Percentiles rank a stretch among this genome's conserved stretches.
These are phyloP conservation scores for Neonothopanus nambi DNA, from an alignment of 1,284 basidiomycete genomes.

Conservation along the genomic window DNA sequence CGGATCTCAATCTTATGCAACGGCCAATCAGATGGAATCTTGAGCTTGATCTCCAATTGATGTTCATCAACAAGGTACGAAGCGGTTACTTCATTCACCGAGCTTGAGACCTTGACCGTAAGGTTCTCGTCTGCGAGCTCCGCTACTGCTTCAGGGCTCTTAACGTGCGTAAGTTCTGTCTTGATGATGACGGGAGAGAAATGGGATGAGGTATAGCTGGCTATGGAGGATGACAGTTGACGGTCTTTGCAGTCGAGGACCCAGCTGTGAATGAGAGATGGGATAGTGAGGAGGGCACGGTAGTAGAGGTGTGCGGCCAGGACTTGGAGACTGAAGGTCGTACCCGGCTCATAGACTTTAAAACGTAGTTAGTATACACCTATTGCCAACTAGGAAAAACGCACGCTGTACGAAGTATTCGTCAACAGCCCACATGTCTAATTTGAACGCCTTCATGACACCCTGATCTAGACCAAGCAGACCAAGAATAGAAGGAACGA, in stretches of 20 bases:
- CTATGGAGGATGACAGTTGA: slow-evolving; percentile 77
- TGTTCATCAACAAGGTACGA: slow-evolving; percentile 94
- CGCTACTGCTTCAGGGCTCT: slow-evolving; percentile 60
- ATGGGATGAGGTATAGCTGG: slow-evolving; percentile 80
- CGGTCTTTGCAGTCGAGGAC: slow-evolving; percentile 88
- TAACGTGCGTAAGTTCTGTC: slow-evolving; percentile 80
- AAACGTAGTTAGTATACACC: neutral
- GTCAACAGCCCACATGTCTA: slow-evolving; percentile 84
- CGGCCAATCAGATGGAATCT: slow-evolving; percentile 91
- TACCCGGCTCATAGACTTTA: slow-evolving; percentile 64
- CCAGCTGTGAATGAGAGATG: slow-evolving; percentile 85
- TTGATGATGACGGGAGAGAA: slow-evolving; percentile 91
- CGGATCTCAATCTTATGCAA: slow-evolving; percentile 86
- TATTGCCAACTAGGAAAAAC: slow-evolving; percentile 25
- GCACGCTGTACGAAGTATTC: slow-evolving; percentile 83
- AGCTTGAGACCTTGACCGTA: slow-evolving; percentile 66
- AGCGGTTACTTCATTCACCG: slow-evolving; percentile 77
- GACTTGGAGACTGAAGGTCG: slow-evolving; percentile 59
- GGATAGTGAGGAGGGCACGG: slow-evolving; percentile 78
- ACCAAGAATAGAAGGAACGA: slow-evolving; percentile 79
- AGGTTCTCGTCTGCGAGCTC: slow-evolving; percentile 83
- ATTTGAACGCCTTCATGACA: slow-evolving; percentile 65
- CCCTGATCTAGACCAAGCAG: slow-evolving; percentile 67
- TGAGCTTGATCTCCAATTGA: slow-evolving; percentile 87
- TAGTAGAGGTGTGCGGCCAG: slow-evolving; percentile 91